phyloP scores from a whole-genome alignment of 1,139 yeast genomes.

The Sugiyamaella pinicola region DNA sequence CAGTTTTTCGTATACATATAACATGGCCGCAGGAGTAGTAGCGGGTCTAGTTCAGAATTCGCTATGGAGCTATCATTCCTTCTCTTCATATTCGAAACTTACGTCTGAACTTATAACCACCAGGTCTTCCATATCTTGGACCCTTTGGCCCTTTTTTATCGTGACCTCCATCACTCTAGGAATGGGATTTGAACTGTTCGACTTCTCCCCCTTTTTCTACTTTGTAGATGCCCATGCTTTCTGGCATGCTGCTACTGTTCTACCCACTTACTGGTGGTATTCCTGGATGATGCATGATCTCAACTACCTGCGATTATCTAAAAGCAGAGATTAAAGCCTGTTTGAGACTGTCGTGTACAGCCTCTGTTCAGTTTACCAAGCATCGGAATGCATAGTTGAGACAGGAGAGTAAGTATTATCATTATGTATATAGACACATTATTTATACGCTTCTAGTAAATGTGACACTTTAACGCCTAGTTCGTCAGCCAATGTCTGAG shows the following conservation, averaged over 20 bases:
- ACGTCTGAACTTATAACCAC: conserved; percentile 7
- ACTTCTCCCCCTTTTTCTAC: conserved; percentile 70
- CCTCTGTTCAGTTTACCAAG: too few species aligned
- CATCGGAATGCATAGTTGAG: too few species aligned
- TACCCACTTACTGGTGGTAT: conserved; percentile 46
- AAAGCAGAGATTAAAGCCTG: conserved; percentile 4
- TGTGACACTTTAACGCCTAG: conserved; percentile 54
- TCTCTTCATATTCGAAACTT: conserved; percentile 28
- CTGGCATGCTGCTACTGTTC: conserved; percentile 66
- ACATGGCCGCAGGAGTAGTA: conserved; percentile 85
- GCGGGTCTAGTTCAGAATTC: conserved; percentile 77
- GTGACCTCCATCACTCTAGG: conserved; percentile 63
- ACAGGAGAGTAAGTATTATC: background rate
- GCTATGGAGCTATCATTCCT: conserved; percentile 48
- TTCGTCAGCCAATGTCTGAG: conserved; percentile 53
- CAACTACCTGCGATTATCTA: conserved; percentile 20
- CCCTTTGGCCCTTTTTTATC: conserved; percentile 54
- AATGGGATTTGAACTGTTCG: conserved; percentile 85
- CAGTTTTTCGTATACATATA: conserved; percentile 90
- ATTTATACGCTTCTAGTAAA: conserved; percentile 36
- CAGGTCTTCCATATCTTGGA: conserved; percentile 39
- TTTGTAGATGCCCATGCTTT: conserved; percentile 89
- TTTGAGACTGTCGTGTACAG: too few species aligned
- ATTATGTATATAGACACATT: conserved; percentile 12
- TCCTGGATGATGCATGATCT: conserved; percentile 43